Evolutionary conservation across 2,329 filamentous ascomycete species (phyloP).

Genomic region (Golovinomyces cichoracearum): DNA sequence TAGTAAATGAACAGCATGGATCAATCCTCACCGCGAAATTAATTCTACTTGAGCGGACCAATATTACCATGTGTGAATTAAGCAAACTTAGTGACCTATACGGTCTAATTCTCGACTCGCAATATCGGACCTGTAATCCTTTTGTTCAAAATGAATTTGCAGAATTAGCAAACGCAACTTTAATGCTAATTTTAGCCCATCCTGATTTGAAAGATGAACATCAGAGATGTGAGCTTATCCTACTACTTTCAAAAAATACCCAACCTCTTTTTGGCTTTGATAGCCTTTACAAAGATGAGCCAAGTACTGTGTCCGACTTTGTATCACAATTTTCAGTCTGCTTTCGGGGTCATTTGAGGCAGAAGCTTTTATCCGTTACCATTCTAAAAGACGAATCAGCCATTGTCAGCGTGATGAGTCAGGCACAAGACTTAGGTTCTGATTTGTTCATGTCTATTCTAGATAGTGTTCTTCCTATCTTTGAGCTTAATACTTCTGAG

Average conservation of each 20-base stretch:
- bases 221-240: background rate
- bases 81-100: background rate
- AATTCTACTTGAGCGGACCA: background rate
- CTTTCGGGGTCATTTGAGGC: background rate
- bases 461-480: background rate
- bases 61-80: background rate
- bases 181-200: background rate
- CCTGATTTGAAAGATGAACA: background rate
- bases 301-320: background rate
- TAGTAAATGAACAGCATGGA: background rate
- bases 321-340: background rate
- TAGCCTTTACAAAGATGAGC: background rate
- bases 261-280: background rate
- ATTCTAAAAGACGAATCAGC: background rate
- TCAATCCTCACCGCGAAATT: background rate
- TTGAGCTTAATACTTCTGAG: background rate
- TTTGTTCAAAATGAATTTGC: background rate
- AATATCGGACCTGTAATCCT: background rate
- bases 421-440: background rate
- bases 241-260: background rate
- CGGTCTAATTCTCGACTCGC: background rate
- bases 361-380: background rate
- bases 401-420: background rate
- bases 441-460: background rate
- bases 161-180: background rate